Evolutionary conservation across 345 rosid species (phyloP).

Genomic region (Arabis hirsuta): DNA sequence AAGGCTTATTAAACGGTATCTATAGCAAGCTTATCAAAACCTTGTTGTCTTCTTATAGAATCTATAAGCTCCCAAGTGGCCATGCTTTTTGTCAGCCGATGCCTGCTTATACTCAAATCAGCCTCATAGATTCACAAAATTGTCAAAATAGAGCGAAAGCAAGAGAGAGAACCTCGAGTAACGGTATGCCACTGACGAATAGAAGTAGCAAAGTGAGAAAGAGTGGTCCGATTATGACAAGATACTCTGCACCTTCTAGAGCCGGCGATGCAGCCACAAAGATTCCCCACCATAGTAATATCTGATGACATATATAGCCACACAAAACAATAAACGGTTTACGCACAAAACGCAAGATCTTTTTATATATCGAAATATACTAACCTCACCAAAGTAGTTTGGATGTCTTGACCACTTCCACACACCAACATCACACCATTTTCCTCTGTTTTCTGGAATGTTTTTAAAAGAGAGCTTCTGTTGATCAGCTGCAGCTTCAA

Average conservation of each 20-base stretch:
- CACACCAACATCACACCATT: conserved; percentile 80
- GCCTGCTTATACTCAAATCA: conserved; percentile 49
- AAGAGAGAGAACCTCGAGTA: conserved; percentile 76
- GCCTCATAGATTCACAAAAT: background rate
- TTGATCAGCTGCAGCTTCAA: conserved; percentile 90
- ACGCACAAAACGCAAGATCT: too few species aligned
- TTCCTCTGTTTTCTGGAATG: conserved; percentile 75
- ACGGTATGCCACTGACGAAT: conserved; percentile 84
- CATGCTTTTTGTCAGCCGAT: conserved; percentile 83
- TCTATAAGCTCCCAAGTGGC: conserved; percentile 66
- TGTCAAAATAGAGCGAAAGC: background rate
- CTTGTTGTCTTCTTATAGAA: conserved; percentile 76
- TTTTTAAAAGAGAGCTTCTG: conserved; percentile 84
- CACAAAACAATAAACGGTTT: background rate
- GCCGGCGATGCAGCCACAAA: conserved; percentile 75
- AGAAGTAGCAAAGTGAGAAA: conserved; percentile 86
- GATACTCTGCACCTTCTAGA: conserved; percentile 80
- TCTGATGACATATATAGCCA: conserved; percentile 44
- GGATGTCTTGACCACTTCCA: conserved; percentile 93
- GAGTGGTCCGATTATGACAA: conserved; percentile 79
- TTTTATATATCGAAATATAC: conserved; percentile 10
- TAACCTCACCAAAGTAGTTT: conserved; percentile 94
- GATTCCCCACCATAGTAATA: conserved; percentile 92
- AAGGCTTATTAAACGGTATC: background rate
- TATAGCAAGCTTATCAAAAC: conserved; percentile 37